Base-by-base conservation (phyloP, 2,329 filamentous ascomycete species). In the Botrytis byssoidea region DNA sequence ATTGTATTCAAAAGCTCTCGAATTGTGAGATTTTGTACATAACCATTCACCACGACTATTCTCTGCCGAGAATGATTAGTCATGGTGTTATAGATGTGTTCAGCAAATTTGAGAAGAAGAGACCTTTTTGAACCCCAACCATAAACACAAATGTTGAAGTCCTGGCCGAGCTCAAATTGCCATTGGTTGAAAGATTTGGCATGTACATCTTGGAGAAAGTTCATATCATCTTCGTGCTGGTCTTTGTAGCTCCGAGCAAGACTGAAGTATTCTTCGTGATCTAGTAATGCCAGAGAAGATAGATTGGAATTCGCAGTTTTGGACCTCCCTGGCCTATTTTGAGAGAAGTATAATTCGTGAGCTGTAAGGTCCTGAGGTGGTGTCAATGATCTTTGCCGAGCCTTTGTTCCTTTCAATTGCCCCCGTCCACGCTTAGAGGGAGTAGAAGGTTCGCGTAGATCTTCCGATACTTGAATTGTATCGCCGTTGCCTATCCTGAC, bases 341-440 rank as follows among this genome's bases (percentile, higher is more conserved):
- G 93, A 80, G 92, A 93, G 82, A 99, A 98, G 84, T 97, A 99
- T 77, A 92, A 89, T 82, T 98, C 96, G 80, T 98, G 93, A 0
- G 95, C 87, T 8, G 95, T 93, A 3, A 98, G 87, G 78, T 97
- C 89, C 70, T 90, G 88, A 29, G 95, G 93, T 8, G 85, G 73
- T 77, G 72, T 74, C 32, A 88, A 89, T 0, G 89, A 88, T 79
- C 88, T 84, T 68, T 86, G 87, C 78, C 82, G 81, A 74, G 81
- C 84, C 78, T 86, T 89, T 71, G 84, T 85, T 2, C 84, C 81
- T 73, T 83, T 84, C 48, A 82, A 80, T 74, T 85, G 81, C 42
- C 85, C 83, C 79, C 81, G 81, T 73, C 84, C 82, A 75, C 86
- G 84, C 77, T 88, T 89, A 22, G 87, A 86, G 37, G 88, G 86